Evolutionary conservation across 768 basidiomycete genomes (phyloP), one percentile per base, ranked within the genome.

Genomic region (Tremella mesenterica): DNA sequence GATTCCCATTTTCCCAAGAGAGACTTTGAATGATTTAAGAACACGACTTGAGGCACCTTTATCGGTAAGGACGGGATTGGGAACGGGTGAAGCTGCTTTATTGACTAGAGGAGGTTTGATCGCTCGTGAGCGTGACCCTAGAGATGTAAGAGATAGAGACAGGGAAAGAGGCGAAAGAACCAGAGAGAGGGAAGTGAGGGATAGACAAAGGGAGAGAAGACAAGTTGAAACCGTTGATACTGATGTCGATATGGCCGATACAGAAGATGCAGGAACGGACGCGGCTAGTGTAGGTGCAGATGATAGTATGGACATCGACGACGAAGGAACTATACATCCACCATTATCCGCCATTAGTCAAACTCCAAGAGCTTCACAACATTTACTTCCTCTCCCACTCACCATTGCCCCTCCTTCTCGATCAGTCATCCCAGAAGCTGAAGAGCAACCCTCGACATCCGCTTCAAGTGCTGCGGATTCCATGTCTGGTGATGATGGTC

Each of bases 241-340:
- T 25, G 68, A 65, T 46, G 68, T 67, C 16, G 66, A 67, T 50
- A 66, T 66, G 65, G 68, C 68, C 29, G 68, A 70, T 56, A 63
- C 51, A 1, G 67, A 69, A 23, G 53, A 76, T 70, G 74, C 44
- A 0, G 83, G 85, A 53, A 84, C 85, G 0, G 86, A 88, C 73
- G 84, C 85, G 0, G 86, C 91, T 67, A 85, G 85, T 3, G 64
- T 57, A 26, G 54, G 85, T 43, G 38, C 38, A 5, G 38, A 41
- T 41, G 38, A 41, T 5, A 81, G 80, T 48, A 79, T 81, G 75
- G 80, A 71, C 20, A 50, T 63, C 30, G 72, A 69, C 25, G 56
- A 44, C 1, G 26, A 26, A n/a, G 50, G 27, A 30, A 41, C 28
- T 12, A 16, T 41, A 2, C 46, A 54, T 13, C 44, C 36, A 1